Base-by-base conservation (phyloP, 2,329 filamentous ascomycete genomes). In the Phaeosphaeriaceae sp. region DNA sequence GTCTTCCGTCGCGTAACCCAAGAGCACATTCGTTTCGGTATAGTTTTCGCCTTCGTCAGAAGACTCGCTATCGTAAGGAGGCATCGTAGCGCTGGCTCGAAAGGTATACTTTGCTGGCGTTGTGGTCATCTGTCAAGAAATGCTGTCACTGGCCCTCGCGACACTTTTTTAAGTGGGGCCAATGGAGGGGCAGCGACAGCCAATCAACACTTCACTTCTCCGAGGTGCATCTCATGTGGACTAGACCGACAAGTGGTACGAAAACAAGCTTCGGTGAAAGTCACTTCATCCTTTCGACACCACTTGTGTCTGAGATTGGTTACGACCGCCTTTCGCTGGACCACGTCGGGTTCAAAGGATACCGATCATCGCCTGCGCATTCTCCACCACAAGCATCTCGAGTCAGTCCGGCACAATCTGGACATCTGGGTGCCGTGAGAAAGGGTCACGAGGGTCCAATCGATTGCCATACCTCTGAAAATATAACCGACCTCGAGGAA, bases 1-100 rank as follows among this genome's bases (percentile, higher is more conserved):
- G 54, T 96, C 91, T 73, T 89, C 88, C 1, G 91, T 91, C 2
- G 92, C 91, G 76, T 96, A 99, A 4, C 95, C 95, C 13, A 99
- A 85, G 1, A 97, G 86, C 1, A 97, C 93, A 65, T 91, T 92
- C 7, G 95, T 98, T 76, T 92, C 89, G 19, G 88, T 90, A 61
- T 88, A 92, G 48, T 87, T 85, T 48, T 87, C 85, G 45, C 87
- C 91, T 40, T 82, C 81, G 25, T 84, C 88, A 0, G 91, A 94
- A 1, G 89, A 92, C 70, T 97, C 93, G 74, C 91, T 96, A 69
- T 97, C 92, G 80, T 96, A 96, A 17, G 87, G 83, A 56, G 89
- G 84, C 91, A 93, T 93, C 45, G 19, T 63, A 45, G 46, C 27
- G 25, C n/a, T 15, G 27, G 24, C 44, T 17, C 15, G n/a, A 6